phyloP scores from a whole-genome alignment of 305 asterid genomes.

The Andrographis paniculata region DNA sequence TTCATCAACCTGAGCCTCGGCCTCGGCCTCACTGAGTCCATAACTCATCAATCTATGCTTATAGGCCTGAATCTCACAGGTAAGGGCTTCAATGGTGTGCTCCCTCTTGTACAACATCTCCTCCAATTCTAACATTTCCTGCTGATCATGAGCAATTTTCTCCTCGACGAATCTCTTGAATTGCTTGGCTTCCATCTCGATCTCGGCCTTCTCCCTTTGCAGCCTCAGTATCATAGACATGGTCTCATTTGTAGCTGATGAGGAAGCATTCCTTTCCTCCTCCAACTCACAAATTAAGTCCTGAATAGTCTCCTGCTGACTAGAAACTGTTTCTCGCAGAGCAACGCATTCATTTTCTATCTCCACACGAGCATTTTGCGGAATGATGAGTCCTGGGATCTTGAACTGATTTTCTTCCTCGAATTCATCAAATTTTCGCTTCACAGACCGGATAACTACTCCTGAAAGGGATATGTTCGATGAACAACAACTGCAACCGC shows the following conservation, averaged over 20 bases:
- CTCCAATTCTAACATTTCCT: slow-evolving; percentile 55
- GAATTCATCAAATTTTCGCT: slow-evolving; percentile 53
- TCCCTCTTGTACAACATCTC: slow-evolving; percentile 91
- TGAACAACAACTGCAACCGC: slow-evolving; percentile 55
- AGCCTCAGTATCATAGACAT: slow-evolving; percentile 97
- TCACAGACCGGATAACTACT: slow-evolving; percentile 47
- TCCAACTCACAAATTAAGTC: slow-evolving; percentile 74
- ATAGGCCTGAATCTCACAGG: slow-evolving; percentile 79
- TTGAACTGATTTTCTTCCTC: slow-evolving; percentile 36
- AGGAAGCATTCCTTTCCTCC: slow-evolving; percentile 89
- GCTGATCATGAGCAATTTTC: slow-evolving; percentile 89
- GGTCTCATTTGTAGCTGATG: slow-evolving; percentile 93
- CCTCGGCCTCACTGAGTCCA: slow-evolving; percentile 64
- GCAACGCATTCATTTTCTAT: slow-evolving; percentile 69
- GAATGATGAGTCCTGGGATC: slow-evolving; percentile 49
- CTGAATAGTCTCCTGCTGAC: slow-evolving; percentile 70
- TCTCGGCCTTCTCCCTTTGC: slow-evolving; percentile 95
- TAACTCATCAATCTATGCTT: slow-evolving; percentile 89
- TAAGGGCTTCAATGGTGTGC: slow-evolving; percentile 63
- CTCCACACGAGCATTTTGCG: slow-evolving; percentile 71
- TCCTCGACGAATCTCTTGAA: slow-evolving; percentile 88
- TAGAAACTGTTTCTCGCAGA: slow-evolving; percentile 67
- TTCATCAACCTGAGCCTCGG: slow-evolving; percentile 48
- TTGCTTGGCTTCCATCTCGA: slow-evolving; percentile 90
- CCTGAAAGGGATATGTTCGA: slow-evolving; percentile 39